Percentiles rank a stretch among this genome's conserved stretches.
These are phyloP conservation scores for Verticillium albo-atrum DNA, from an alignment of 2,329 filamentous ascomycete genomes.

Conservation along the genomic window DNA sequence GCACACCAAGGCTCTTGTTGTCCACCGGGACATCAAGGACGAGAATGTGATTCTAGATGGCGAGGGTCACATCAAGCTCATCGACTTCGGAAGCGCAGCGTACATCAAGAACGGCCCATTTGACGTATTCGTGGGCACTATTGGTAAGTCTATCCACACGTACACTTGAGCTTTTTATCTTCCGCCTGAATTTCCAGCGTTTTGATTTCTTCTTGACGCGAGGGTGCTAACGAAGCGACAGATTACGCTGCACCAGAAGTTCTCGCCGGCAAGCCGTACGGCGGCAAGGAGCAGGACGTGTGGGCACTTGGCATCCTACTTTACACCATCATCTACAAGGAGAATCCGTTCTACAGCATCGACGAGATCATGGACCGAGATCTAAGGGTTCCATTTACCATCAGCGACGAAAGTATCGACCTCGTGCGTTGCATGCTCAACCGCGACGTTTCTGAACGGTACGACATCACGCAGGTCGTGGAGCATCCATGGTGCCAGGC, in stretches of 20 bases:
- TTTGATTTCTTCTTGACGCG: neutral
- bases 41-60: slow-evolving; percentile 97
- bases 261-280: slow-evolving; percentile 83
- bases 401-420: slow-evolving; percentile 90
- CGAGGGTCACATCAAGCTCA: slow-evolving; percentile 92
- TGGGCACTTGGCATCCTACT: slow-evolving; percentile 96
- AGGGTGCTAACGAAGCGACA: slow-evolving; percentile 29
- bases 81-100: slow-evolving; percentile 95
- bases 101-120: slow-evolving; percentile 99
- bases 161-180: too few relatives aligned
- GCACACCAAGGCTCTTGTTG: slow-evolving; percentile 84
- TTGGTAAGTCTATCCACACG: too few relatives aligned
- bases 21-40: slow-evolving; percentile 98
- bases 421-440: slow-evolving; percentile 90
- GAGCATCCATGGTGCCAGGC: slow-evolving; percentile 75
- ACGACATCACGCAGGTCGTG: slow-evolving; percentile 83
- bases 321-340: slow-evolving; percentile 99
- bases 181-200: neutral
- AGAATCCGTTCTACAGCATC: slow-evolving; percentile 98
- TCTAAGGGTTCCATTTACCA: slow-evolving; percentile 79
- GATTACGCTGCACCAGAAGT: slow-evolving; percentile 99
- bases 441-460: slow-evolving; percentile 75
- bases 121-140: slow-evolving; percentile 97
- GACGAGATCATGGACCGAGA: slow-evolving; percentile 99
- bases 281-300: slow-evolving; percentile 95